phyloP scores from a whole-genome alignment of 768 basidiomycete genomes.

The Boletus insuetus region DNA sequence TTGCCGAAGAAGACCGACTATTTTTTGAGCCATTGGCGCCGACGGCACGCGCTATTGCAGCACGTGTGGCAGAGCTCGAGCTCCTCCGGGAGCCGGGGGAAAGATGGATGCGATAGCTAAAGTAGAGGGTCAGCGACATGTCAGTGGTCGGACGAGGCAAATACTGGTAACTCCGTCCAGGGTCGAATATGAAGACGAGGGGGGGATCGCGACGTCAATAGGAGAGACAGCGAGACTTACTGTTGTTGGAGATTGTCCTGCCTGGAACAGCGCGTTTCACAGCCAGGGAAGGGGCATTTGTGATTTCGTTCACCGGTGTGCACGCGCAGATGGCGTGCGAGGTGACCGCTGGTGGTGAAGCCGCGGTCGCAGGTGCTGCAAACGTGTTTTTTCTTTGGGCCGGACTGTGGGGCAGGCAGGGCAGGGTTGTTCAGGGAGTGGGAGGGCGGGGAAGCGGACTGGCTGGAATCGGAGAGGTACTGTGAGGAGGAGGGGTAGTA shows the following conservation, averaged over 20 bases:
- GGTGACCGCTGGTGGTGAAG: slow-evolving; percentile 87
- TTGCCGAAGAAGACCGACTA: slow-evolving; percentile 24
- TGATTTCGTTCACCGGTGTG: slow-evolving; percentile 93
- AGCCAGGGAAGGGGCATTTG: slow-evolving; percentile 93
- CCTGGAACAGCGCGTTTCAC: slow-evolving; percentile 85
- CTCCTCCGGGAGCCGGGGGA: slow-evolving; percentile 75
- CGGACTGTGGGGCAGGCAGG: background rate
- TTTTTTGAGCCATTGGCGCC: slow-evolving; percentile 24
- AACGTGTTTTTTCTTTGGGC: slow-evolving; percentile 45
- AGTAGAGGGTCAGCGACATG: slow-evolving; percentile 12
- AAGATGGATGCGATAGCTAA: slow-evolving; percentile 76
- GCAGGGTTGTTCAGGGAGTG: background rate
- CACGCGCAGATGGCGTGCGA: slow-evolving; percentile 83
- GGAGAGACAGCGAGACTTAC: slow-evolving; percentile 12
- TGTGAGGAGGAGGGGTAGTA: slow-evolving; percentile 21
- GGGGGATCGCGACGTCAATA: background rate
- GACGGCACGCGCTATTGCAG: slow-evolving; percentile 49
- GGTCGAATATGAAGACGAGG: slow-evolving; percentile 12
- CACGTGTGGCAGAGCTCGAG: slow-evolving; percentile 52
- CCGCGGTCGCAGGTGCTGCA: slow-evolving; percentile 72
- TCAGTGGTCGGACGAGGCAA: background rate
- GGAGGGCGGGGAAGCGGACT: slow-evolving; percentile 11
- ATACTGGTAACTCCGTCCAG: slow-evolving; percentile 13
- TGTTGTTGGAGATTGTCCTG: slow-evolving; percentile 78
- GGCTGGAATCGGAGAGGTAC: slow-evolving; percentile 29